Base-by-base conservation (phyloP, 1,139 yeast genomes). In the Geotrichum citri-aurantii region DNA sequence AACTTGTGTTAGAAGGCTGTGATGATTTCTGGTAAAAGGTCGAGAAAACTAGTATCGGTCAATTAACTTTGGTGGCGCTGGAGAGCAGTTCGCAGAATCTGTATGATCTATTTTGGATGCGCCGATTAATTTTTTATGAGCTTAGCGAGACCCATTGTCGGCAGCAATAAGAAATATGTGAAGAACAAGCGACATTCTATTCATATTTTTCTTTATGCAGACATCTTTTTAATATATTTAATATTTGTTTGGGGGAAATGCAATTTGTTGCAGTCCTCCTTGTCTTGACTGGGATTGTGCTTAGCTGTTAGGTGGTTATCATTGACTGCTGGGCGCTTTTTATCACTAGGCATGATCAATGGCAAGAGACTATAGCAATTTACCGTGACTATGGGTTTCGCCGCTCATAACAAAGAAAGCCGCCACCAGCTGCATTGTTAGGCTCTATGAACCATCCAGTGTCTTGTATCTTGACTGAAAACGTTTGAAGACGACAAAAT, bases 301-400 rank as follows among this genome's bases (percentile, higher is more conserved):
- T 40, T 2, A 19, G 54, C 54, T 21, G 33, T 23, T n/a, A 8
- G 19, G 10, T 14, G 27, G 29, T 12, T 48, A 31, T 26, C 11
- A 19, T n/a, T 24, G n/a, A 19, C 21, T 48, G 19, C 51, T 33
- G 10, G 14, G 19, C 27, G 33, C 27, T 24, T 26, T 12, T 14
- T 46, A 33, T 48, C 23, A 56, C 58, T 27, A 8, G 52, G 44
- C 54, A 21, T 37, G 54, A 51, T 51, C 54, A 56, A 56, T 51
- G 58, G 58, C 58, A 51, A 23, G 27, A 53, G 52, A 51, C 48
- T n/a, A 54, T 21, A 54, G 44, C 12, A 40, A 54, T 2, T 21
- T 5, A 29, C 37, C 5, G 14, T 37, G n/a, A n/a, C 14, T 10
- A n/a, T 37, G 2, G 1, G 44, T n/a, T 37, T 37, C 10, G 44